phyloP scores from a whole-genome alignment of 176 grass and related monocot genomes.

The Triticum turgidum region DNA sequence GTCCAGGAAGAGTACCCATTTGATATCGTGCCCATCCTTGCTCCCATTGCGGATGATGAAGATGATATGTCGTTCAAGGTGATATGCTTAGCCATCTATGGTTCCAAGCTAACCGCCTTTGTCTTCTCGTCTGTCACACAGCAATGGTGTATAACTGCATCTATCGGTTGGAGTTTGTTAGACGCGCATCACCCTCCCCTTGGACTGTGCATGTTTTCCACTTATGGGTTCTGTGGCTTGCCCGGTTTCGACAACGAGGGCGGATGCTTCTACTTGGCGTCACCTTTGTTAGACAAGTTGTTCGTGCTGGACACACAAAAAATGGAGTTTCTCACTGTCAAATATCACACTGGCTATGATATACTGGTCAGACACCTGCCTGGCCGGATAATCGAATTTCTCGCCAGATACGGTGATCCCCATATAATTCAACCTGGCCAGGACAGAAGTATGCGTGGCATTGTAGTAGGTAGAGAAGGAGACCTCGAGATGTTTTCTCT shows the following conservation, averaged over 20 bases:
- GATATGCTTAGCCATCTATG: not conserved
- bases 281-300: not conserved
- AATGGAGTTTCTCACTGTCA: not conserved
- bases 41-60: not conserved
- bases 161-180: not conserved
- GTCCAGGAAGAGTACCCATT: not conserved
- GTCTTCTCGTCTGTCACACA: not conserved
- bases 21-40: not conserved
- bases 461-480: too few species aligned
- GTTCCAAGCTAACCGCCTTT: not conserved
- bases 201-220: not conserved
- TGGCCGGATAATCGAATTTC: too few species aligned
- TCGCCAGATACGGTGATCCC: too few species aligned
- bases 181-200: not conserved
- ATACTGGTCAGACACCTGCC: not conserved
- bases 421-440: too few species aligned
- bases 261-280: not conserved
- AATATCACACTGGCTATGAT: not conserved
- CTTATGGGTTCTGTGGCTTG: not conserved
- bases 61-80: not conserved
- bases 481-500: not conserved
- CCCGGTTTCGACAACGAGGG: not conserved
- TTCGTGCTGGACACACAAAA: not conserved
- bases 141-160: not conserved
- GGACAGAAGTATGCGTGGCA: too few species aligned